Conservation (phyloP, 2,329 filamentous ascomycete species). For the Rutstroemia sp. region DNA sequence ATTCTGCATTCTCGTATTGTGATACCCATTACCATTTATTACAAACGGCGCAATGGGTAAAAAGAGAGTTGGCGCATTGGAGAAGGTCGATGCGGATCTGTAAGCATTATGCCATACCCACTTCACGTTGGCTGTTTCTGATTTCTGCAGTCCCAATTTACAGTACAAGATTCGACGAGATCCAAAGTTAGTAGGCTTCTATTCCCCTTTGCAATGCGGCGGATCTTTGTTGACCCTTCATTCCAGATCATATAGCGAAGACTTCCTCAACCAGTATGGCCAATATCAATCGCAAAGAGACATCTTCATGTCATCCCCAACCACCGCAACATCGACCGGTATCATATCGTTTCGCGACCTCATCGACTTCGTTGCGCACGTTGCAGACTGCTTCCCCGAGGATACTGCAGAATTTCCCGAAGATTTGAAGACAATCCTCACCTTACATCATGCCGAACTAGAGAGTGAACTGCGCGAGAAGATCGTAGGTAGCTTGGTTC, state of each 20-base stretch:
- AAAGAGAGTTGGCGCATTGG: constrained; percentile 82
- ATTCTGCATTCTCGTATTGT: no score
- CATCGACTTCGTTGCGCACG: constrained; percentile 88
- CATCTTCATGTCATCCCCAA: constrained; percentile 80
- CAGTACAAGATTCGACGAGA: constrained; percentile 89
- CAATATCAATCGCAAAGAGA: constrained; percentile 89
- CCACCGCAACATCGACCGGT: constrained; percentile 68
- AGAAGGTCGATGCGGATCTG: constrained; percentile 91
- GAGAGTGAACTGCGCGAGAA: constrained; percentile 87
- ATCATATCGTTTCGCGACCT: constrained; percentile 82
- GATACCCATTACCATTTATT: neutral
- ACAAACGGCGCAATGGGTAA: constrained; percentile 57
- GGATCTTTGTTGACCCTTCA: constrained; percentile 7
- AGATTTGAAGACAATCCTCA: constrained; percentile 74
- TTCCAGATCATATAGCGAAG: constrained; percentile 73
- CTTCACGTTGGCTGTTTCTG: neutral
- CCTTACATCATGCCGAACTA: constrained; percentile 73
- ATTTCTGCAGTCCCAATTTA: constrained; percentile 58
- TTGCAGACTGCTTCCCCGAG: constrained; percentile 85
- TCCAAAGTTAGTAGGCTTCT: constrained; percentile 52
- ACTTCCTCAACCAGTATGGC: constrained; percentile 80
- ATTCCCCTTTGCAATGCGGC: neutral
- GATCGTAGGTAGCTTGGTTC: constrained; percentile 81
- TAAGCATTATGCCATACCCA: constrained; percentile 32
- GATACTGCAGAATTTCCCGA: constrained; percentile 70